These are phyloP conservation scores for Fusarium liriodendri DNA, from an alignment of 2,329 filamentous ascomycete genomes.

Conservation along the genomic window DNA sequence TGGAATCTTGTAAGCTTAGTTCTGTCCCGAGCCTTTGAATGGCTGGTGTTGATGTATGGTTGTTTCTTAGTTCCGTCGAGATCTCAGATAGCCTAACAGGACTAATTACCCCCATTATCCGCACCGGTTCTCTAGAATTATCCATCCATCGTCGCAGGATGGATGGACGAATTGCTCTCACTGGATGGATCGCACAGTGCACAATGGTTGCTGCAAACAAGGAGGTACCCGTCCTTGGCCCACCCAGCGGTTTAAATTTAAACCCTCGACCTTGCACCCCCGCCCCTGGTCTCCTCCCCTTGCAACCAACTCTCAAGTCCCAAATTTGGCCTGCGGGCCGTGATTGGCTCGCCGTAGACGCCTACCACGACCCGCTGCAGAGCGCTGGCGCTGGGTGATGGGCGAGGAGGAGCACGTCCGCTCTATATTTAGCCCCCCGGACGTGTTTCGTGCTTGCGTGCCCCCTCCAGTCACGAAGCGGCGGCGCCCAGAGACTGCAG, in stretches of 20 bases:
- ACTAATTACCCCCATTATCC: slow-evolving; percentile 9
- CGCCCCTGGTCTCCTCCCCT: slow-evolving; percentile 21
- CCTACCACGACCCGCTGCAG: slow-evolving; percentile 34
- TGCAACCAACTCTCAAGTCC: slow-evolving; percentile 29
- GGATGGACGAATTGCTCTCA: neutral
- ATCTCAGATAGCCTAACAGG: slow-evolving; percentile 30
- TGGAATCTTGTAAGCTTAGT: slow-evolving; percentile 20
- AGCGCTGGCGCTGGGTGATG: slow-evolving; percentile 16
- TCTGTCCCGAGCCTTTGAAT: slow-evolving; percentile 18
- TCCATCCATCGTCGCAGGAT: slow-evolving; percentile 2
- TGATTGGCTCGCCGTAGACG: slow-evolving; percentile 49
- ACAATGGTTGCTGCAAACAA: slow-evolving; percentile 7
- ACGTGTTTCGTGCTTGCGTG: slow-evolving; percentile 42
- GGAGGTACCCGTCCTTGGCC: slow-evolving; percentile 23
- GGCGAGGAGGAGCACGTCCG: slow-evolving; percentile 2
- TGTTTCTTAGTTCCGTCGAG: slow-evolving; percentile 27
- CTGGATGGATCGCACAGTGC: slow-evolving; percentile 32
- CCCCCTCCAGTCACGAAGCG: slow-evolving; percentile 37
- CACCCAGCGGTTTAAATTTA: slow-evolving; percentile 43
- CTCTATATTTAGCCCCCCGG: slow-evolving; percentile 50
- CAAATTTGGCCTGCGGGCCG: slow-evolving; percentile 39
- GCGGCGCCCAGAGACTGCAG: slow-evolving; percentile 14
- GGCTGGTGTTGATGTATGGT: slow-evolving; percentile 11
- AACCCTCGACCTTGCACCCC: slow-evolving; percentile 31
- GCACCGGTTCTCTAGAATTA: slow-evolving; percentile 8